phyloP scores from a whole-genome alignment of 352 stramenopile species.

The Aphanomyces astaci region DNA sequence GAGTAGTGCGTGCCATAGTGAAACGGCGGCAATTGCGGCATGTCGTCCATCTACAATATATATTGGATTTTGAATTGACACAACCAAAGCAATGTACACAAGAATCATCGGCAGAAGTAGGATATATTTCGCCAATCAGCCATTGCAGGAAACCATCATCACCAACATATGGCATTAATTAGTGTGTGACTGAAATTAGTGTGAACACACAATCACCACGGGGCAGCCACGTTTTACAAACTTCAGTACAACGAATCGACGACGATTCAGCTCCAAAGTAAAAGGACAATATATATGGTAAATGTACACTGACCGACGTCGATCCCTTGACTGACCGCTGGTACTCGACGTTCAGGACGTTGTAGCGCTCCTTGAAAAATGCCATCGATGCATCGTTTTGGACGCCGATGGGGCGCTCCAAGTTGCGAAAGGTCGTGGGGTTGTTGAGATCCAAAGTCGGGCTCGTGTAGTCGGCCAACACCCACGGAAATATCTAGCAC shows the following conservation, averaged over 20 bases:
- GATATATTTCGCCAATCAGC: background rate
- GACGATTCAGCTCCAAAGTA: too few species aligned
- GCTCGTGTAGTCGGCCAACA: slow-evolving; percentile 60
- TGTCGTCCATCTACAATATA: slow-evolving; percentile 43
- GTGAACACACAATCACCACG: too few species aligned
- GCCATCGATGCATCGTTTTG: slow-evolving; percentile 47
- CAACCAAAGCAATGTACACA: too few species aligned
- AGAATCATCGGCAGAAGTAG: background rate
- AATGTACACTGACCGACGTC: too few species aligned
- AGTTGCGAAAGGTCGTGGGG: slow-evolving; percentile 55
- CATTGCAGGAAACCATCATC: too few species aligned
- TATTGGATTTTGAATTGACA: too few species aligned
- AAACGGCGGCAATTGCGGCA: slow-evolving; percentile 45
- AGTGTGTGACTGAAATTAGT: too few species aligned
- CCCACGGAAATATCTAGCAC: slow-evolving; percentile 71
- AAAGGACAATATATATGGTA: too few species aligned
- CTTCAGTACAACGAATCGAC: too few species aligned
- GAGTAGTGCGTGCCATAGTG: slow-evolving; percentile 89
- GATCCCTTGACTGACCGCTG: slow-evolving; percentile 7
- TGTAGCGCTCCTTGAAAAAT: slow-evolving; percentile 48
- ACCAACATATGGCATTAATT: too few species aligned
- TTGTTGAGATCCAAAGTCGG: slow-evolving; percentile 51
- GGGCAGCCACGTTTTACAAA: too few species aligned
- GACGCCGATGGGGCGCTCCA: slow-evolving; percentile 71
- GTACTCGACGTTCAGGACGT: slow-evolving; percentile 53